phyloP scores from a whole-genome alignment of 768 basidiomycete genomes.

The Amylocystis lapponica region DNA sequence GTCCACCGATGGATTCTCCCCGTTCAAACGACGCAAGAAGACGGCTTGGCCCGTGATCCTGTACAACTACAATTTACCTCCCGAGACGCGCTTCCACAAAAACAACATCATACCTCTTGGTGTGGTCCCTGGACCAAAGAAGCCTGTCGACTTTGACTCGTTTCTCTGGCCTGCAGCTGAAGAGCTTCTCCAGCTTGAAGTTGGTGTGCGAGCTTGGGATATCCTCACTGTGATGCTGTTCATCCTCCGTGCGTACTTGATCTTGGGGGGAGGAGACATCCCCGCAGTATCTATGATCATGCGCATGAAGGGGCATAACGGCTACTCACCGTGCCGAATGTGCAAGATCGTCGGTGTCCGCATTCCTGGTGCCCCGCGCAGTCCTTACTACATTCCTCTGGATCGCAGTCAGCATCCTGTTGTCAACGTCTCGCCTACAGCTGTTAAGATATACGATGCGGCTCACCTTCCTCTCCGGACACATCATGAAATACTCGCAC shows the following conservation, averaged over 20 bases:
- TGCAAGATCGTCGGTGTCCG: slow-evolving; percentile 21
- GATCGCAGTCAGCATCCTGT: slow-evolving; percentile 7
- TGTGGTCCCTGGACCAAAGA: slow-evolving; percentile 18
- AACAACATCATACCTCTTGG: slow-evolving; percentile 14
- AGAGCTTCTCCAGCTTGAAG: slow-evolving; percentile 18
- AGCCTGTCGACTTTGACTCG: slow-evolving; percentile 21
- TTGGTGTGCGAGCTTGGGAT: slow-evolving; percentile 18
- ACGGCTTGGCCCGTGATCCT: slow-evolving; percentile 38
- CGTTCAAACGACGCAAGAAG: slow-evolving; percentile 27
- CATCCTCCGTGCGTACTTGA: slow-evolving; percentile 17
- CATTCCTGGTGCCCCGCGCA: background rate
- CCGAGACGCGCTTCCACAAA: slow-evolving; percentile 14
- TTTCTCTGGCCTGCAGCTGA: slow-evolving; percentile 21
- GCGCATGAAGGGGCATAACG: slow-evolving; percentile 25
- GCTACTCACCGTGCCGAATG: slow-evolving; percentile 16
- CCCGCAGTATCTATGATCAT: slow-evolving; percentile 22
- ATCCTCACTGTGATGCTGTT: slow-evolving; percentile 7
- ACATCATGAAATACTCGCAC: too few species aligned
- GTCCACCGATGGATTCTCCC: slow-evolving; percentile 37
- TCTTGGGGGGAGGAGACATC: slow-evolving; percentile 22
- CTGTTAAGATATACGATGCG: too few species aligned
- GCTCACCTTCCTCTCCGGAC: too few species aligned
- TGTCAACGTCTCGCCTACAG: too few species aligned
- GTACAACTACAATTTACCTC: slow-evolving; percentile 31
- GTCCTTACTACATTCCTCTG: slow-evolving; percentile 14